Evolutionary conservation across 345 rosid species (phyloP).

Genomic region (Noccaea caerulescens): DNA sequence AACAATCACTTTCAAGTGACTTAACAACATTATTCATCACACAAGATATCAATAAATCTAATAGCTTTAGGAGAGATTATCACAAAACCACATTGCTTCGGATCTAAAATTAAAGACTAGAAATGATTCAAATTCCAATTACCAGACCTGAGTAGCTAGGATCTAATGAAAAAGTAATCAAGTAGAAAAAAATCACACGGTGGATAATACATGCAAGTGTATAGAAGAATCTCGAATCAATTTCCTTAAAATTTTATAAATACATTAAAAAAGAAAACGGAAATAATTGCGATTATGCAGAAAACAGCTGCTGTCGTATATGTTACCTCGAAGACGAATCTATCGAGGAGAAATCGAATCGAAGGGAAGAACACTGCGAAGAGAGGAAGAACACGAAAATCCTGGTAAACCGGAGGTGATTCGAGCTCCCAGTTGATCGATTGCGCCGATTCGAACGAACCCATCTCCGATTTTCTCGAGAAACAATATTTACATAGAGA

Average conservation of each 20-base stretch:
- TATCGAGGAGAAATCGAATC: conserved; percentile 83
- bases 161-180: no score
- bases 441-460: conserved; percentile 47
- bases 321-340: conserved; percentile 82
- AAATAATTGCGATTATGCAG: not conserved
- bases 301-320: not conserved
- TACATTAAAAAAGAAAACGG: not conserved
- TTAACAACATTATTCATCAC: not conserved
- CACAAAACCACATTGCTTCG: not conserved
- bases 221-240: no score
- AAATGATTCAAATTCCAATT: not conserved
- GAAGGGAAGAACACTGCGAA: conserved; percentile 74
- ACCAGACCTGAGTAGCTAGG: no score
- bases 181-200: no score
- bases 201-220: no score
- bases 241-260: no score
- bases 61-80: not conserved
- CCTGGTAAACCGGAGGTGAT: conserved; percentile 71
- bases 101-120: not conserved
- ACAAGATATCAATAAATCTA: not conserved
- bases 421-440: conserved; percentile 72
- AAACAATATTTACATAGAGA: not conserved
- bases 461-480: conserved; percentile 54
- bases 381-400: conserved; percentile 71
- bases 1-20: conserved; percentile 29